Evolutionary conservation across 148 eudicot genomes (phyloP), one percentile per base, ranked within the genome.

Genomic region (Cornus suecica): DNA sequence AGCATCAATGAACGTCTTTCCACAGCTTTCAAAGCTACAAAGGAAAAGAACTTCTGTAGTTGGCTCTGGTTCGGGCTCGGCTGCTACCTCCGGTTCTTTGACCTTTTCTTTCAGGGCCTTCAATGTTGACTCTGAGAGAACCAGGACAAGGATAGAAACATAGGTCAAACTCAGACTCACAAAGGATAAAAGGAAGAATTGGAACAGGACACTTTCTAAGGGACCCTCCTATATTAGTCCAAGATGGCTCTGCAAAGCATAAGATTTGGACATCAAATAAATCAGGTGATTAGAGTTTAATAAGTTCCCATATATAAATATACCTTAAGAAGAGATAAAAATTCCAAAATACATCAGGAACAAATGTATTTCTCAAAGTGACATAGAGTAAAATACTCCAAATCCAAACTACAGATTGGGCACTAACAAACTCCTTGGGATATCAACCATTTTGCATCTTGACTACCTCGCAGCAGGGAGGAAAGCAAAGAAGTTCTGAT

Each of bases 41-140:
- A 94, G 96, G 81, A 94, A 94, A 77, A 94, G 97, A 89, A 94
- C 97, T 83, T 94, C 97, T n/a, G 97, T 90, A 60, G 96, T 92
- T 29, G 97, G 97, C 82, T 94, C 97, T 42, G 94, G 99, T 80
- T 92, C 99, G 26, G 94, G 89, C 65, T 90, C 99, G 61, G 71
- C 88, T 48, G 70, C 37, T 3, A 1, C 83, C 71, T 84, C 90
- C 26, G 91, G 86, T 64, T 90, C 90, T 79, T 88, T 91, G 56
- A 75, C 25, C 76, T 89, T 90, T 78, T 92, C 97, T 81, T 84
- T 90, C 80, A 92, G 81, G 66, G 91, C 81, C 86, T 83, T 91
- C 82, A 86, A 58, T 26, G 91, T 87, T 71, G 87, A 86, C 87
- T 90, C 97, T 92, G 73, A 30, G 25, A 66, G 26, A 62, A 76